phyloP scores from a whole-genome alignment of 345 rosid species.

The Aquilaria yunnanensis region DNA sequence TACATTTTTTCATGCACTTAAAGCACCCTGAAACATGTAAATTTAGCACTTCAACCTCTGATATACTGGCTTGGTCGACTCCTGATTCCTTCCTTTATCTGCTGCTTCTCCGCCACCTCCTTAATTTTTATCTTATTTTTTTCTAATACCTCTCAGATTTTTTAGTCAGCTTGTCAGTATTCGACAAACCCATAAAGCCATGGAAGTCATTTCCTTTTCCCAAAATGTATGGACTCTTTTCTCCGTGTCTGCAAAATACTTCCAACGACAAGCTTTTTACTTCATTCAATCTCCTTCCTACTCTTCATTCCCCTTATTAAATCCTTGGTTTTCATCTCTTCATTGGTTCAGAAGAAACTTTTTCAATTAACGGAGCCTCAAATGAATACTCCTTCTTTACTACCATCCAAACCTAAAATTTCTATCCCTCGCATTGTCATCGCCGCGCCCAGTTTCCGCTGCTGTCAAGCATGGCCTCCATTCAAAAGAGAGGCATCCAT shows the following conservation, averaged over 20 bases:
- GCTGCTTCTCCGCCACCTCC: no score
- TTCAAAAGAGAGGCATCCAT: constrained; percentile 33
- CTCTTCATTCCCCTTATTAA: constrained; percentile 15
- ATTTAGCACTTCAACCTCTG: no score
- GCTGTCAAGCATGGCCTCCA: constrained; percentile 1
- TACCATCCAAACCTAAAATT: constrained; percentile 28
- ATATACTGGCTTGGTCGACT: no score
- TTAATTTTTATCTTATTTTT: not conserved
- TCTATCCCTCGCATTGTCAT: constrained; percentile 35
- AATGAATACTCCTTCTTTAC: constrained; percentile 16
- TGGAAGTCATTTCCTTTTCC: constrained; percentile 1
- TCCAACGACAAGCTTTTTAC: constrained; percentile 13
- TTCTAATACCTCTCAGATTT: not conserved
- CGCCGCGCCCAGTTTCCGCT: constrained; percentile 13
- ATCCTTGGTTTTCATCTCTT: not conserved
- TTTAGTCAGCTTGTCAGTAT: not conserved
- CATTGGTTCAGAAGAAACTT: not conserved
- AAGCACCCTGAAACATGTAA: no score
- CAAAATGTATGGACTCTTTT: constrained; percentile 10
- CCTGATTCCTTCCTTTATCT: no score
- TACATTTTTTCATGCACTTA: no score
- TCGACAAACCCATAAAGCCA: not conserved
- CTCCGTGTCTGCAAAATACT: constrained; percentile 10
- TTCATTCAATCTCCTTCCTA: constrained; percentile 7
- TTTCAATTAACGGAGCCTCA: not conserved